A percentile compares a stretch with the other conserved stretches of the same genome.
phyloP scores from a whole-genome alignment of 306 rosid genomes.

The Luffa aegyptiaca region DNA sequence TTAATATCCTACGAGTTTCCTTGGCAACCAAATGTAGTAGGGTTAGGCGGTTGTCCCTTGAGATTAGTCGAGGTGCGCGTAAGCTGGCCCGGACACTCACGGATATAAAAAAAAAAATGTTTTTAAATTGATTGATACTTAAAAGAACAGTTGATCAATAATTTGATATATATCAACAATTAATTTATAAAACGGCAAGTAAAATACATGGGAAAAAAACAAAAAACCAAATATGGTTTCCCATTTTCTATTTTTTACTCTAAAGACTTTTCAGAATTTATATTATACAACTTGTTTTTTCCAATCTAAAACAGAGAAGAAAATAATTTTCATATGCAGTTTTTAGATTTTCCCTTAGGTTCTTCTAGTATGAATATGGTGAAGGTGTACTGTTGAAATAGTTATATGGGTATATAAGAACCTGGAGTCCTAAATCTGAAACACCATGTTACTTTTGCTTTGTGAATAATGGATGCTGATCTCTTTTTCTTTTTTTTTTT shows the following conservation, averaged over 20 bases:
- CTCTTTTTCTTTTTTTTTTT: not conserved
- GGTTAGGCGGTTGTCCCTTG: too few relatives aligned
- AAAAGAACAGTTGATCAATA: not conserved
- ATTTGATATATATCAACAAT: not conserved
- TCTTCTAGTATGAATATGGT: not conserved
- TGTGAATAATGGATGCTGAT: not conserved
- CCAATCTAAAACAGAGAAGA: not conserved
- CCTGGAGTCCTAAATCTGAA: not conserved
- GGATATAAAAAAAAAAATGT: too few relatives aligned
- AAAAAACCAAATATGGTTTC: not conserved
- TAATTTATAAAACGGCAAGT: not conserved
- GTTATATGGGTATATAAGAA: not conserved
- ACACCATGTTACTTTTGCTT: slow-evolving; percentile 1
- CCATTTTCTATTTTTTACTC: not conserved
- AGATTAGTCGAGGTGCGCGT: too few relatives aligned
- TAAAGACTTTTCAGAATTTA: not conserved
- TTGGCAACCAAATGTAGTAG: too few relatives aligned
- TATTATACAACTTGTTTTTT: not conserved
- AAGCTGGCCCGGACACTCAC: too few relatives aligned
- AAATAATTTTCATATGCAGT: not conserved
- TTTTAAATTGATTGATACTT: not conserved
- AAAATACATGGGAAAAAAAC: not conserved
- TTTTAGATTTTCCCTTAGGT: not conserved
- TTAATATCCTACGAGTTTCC: too few relatives aligned
- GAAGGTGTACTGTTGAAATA: not conserved